Conservation (phyloP, 306 rosid genomes). For the Vicia sativa region DNA sequence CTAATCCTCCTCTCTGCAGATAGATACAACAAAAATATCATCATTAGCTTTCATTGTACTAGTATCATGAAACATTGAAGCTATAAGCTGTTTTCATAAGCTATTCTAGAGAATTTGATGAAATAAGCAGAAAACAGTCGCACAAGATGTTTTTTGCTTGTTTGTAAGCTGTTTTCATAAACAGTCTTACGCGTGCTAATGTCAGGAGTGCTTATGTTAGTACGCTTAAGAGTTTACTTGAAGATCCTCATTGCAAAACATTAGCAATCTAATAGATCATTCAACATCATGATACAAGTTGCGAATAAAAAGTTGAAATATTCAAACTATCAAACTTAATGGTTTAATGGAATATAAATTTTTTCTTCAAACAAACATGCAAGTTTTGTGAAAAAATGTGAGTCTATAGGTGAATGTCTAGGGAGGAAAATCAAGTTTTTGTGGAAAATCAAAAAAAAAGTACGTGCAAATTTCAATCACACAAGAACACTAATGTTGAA, state of each 20-base stretch:
- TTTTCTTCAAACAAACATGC: constrained; percentile 14
- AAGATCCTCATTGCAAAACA: background rate
- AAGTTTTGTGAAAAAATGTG: constrained; percentile 1
- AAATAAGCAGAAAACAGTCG: background rate
- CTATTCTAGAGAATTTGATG: background rate
- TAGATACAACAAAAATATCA: background rate
- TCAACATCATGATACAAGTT: too few relatives aligned
- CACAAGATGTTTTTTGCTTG: background rate
- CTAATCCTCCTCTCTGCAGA: constrained; percentile 94
- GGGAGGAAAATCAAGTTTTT: background rate
- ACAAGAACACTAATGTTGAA: background rate
- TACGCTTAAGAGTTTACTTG: background rate
- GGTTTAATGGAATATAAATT: background rate
- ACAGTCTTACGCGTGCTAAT: background rate
- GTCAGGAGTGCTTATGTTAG: background rate
- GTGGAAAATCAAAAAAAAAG: background rate
- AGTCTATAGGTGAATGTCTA: background rate
- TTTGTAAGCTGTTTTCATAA: background rate
- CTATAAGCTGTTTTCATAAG: background rate
- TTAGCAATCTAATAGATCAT: too few relatives aligned
- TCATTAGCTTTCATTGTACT: background rate
- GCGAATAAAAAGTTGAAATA: background rate
- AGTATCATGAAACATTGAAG: background rate
- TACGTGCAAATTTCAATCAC: background rate
- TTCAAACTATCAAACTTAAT: constrained; percentile 1